These are phyloP conservation scores for Aspergillus udagawae DNA, from an alignment of 2,329 filamentous ascomycete species.

Conservation along the genomic window DNA sequence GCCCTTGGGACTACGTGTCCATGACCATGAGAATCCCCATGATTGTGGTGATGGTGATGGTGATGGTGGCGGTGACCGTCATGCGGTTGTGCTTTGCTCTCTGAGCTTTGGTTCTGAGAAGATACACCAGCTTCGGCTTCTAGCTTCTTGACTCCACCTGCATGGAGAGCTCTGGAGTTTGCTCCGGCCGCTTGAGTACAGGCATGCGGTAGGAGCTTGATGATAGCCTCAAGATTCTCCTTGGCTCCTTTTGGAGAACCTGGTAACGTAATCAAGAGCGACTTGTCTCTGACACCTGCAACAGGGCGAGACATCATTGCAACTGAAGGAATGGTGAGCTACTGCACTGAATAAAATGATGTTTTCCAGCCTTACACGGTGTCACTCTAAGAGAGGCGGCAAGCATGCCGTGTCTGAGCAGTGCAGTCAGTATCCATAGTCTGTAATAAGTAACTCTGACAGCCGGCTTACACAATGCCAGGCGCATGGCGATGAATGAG, in stretches of 20 bases:
- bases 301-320: slow-evolving; percentile 95
- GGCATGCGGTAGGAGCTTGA: slow-evolving; percentile 93
- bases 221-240: slow-evolving; percentile 83
- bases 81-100: slow-evolving; percentile 21
- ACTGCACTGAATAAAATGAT: slow-evolving; percentile 6
- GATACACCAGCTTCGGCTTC: slow-evolving; percentile 74
- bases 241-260: slow-evolving; percentile 93
- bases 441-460: not conserved
- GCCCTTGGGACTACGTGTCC: slow-evolving; percentile 62
- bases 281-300: slow-evolving; percentile 77
- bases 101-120: slow-evolving; percentile 14
- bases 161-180: slow-evolving; percentile 74
- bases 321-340: slow-evolving; percentile 53
- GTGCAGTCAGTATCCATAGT: slow-evolving; percentile 17
- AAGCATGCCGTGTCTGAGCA: slow-evolving; percentile 78
- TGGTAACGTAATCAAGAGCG: slow-evolving; percentile 82
- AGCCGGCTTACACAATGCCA: slow-evolving; percentile 65
- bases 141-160: slow-evolving; percentile 75
- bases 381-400: slow-evolving; percentile 78
- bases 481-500: slow-evolving; percentile 81
- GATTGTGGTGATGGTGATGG: slow-evolving; percentile 47
- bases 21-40: slow-evolving; percentile 56
- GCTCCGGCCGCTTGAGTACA: slow-evolving; percentile 81
- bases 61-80: slow-evolving; percentile 35
- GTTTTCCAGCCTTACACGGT: slow-evolving; percentile 63